phyloP scores from a whole-genome alignment of 1,284 basidiomycete genomes.

The Mycosarcoma mackinlayi region DNA sequence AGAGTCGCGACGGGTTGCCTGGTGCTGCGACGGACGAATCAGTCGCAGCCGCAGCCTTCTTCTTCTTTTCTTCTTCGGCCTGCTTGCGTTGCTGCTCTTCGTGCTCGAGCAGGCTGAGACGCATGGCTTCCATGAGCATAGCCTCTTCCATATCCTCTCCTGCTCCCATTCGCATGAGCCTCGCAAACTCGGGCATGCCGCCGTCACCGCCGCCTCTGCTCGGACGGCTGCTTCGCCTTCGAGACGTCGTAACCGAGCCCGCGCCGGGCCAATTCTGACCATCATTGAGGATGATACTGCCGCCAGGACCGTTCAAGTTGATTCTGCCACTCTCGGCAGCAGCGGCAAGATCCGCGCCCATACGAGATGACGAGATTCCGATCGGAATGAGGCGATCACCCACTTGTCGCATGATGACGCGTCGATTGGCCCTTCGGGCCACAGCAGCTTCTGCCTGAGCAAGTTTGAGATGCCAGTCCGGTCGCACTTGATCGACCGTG shows the following conservation, averaged over 20 bases:
- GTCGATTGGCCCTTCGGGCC: conserved; percentile 77
- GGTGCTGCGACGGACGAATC: neutral
- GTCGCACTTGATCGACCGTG: conserved; percentile 63
- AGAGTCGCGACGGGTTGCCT: conserved; percentile 11
- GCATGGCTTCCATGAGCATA: conserved; percentile 99
- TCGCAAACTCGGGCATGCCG: conserved; percentile 77
- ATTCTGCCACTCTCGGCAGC: conserved; percentile 52
- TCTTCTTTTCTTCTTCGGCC: conserved; percentile 58
- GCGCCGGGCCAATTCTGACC: conserved; percentile 50
- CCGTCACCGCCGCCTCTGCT: conserved; percentile 32
- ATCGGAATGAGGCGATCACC: conserved; percentile 96
- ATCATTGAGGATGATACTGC: conserved; percentile 65
- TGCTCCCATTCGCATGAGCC: conserved; percentile 82
- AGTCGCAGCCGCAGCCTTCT: conserved; percentile 13
- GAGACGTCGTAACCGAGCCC: conserved; percentile 24
- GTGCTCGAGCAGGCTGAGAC: conserved; percentile 90
- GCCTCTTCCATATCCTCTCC: conserved; percentile 91
- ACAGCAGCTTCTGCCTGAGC: conserved; percentile 56
- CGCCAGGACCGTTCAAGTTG: conserved; percentile 61
- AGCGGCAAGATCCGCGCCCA: conserved; percentile 60
- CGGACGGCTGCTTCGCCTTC: conserved; percentile 43
- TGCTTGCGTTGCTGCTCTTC: conserved; percentile 71
- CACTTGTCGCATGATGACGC: conserved; percentile 98
- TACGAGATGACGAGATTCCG: conserved; percentile 80
- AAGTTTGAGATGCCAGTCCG: conserved; percentile 63